phyloP scores from a whole-genome alignment of 495 filamentous ascomycete species.

The Penicillium diatomitis region DNA sequence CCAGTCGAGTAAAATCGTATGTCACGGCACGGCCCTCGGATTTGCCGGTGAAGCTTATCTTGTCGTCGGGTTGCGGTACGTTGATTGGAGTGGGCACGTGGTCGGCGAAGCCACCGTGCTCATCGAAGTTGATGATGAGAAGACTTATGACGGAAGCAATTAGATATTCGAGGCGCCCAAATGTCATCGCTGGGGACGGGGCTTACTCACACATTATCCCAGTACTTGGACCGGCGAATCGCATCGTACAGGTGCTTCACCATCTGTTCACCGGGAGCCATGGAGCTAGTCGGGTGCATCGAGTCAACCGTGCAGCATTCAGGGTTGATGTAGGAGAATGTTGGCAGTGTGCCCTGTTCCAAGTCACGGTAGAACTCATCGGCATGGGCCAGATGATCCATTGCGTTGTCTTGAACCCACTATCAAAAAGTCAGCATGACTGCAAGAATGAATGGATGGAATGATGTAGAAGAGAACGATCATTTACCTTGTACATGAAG shows the following conservation, averaged over 20 bases:
- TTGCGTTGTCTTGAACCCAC: constrained; percentile 33
- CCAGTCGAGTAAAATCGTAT: constrained; percentile 38
- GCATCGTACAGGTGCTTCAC: constrained; percentile 42
- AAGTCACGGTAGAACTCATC: constrained; percentile 38
- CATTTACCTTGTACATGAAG: constrained; percentile 27
- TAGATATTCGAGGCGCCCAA: too few relatives aligned
- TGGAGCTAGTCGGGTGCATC: constrained; percentile 36
- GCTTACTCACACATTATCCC: constrained; percentile 29
- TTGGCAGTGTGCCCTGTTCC: constrained; percentile 33
- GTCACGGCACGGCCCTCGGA: constrained; percentile 28
- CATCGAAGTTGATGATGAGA: constrained; percentile 42
- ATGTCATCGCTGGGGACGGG: too few relatives aligned
- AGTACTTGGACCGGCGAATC: constrained; percentile 33
- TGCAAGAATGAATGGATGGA: too few relatives aligned
- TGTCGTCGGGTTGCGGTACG: constrained; percentile 28
- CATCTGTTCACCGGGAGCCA: constrained; percentile 36
- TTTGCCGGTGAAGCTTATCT: constrained; percentile 27
- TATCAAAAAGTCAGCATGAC: constrained; percentile 5
- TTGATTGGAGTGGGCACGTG: constrained; percentile 35
- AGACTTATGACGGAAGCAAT: constrained; percentile 11
- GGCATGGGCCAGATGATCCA: constrained; percentile 28
- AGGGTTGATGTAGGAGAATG: constrained; percentile 41
- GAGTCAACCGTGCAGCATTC: constrained; percentile 38
- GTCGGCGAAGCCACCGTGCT: constrained; percentile 40
- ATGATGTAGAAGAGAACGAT: too few relatives aligned